Percentiles rank a stretch among this genome's conserved stretches.
phyloP scores from a whole-genome alignment of 2,329 filamentous ascomycete species.

The Cadophora sp. region DNA sequence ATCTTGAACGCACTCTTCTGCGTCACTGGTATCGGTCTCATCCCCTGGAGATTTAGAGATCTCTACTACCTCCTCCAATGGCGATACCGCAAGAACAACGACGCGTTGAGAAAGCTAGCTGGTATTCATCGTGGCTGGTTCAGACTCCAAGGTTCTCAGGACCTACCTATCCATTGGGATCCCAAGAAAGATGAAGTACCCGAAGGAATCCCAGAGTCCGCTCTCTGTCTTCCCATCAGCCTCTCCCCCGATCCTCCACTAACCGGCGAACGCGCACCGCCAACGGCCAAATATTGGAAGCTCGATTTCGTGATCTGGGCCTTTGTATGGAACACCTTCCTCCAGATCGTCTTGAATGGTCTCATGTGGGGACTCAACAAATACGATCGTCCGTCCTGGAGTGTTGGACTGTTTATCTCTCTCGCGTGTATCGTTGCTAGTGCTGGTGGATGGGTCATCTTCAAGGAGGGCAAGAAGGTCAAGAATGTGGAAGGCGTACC shows the following conservation, averaged over 20 bases:
- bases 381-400: constrained; percentile 29
- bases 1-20: constrained; percentile 85
- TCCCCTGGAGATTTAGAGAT: constrained; percentile 83
- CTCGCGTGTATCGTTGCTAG: constrained; percentile 33
- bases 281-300: constrained; percentile 70
- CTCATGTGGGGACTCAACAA: constrained; percentile 84
- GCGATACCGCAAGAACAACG: constrained; percentile 25
- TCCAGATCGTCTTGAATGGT: constrained; percentile 74
- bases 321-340: constrained; percentile 77
- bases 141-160: constrained; percentile 68
- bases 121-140: constrained; percentile 79
- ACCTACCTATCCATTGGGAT: constrained; percentile 47
- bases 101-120: constrained; percentile 48
- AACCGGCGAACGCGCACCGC: constrained; percentile 70
- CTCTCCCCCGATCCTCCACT: constrained; percentile 67
- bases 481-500: constrained; percentile 36
- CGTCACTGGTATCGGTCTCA: constrained; percentile 82
- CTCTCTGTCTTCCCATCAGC: constrained; percentile 67
- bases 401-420: constrained; percentile 31
- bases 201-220: constrained; percentile 47
- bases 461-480: constrained; percentile 35
- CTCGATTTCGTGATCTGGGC: constrained; percentile 79
- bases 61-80: constrained; percentile 69
- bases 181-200: constrained; percentile 48
- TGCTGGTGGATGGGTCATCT: constrained; percentile 33